Percentiles rank a stretch among this genome's conserved stretches.
Evolutionary conservation across 352 stramenopile genomes (phyloP).

Genomic region (Pythium scleroteichum): DNA sequence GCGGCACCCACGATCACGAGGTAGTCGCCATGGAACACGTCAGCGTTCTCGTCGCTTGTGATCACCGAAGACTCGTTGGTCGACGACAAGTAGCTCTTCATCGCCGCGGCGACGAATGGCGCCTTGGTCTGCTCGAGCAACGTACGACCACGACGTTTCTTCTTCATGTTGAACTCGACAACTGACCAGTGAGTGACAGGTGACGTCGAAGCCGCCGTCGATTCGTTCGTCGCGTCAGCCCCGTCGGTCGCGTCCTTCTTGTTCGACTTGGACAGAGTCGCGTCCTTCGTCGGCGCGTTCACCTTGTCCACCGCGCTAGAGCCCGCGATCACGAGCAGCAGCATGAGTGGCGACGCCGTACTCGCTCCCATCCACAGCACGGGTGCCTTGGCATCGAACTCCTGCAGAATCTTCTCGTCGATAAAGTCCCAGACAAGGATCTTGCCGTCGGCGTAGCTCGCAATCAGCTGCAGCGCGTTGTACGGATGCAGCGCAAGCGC

Average conservation of each 20-base stretch:
- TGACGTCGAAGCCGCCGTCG: not conserved
- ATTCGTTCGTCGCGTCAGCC: not conserved
- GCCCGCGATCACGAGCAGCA: constrained; percentile 57
- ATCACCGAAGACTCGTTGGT: not conserved
- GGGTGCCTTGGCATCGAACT: constrained; percentile 44
- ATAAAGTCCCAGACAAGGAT: constrained; percentile 79
- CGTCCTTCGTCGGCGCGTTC: constrained; percentile 10
- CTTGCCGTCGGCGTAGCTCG: constrained; percentile 64
- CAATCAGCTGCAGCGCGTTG: constrained; percentile 68
- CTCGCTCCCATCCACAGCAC: constrained; percentile 78
- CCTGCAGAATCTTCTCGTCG: constrained; percentile 63
- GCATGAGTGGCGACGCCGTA: constrained; percentile 48
- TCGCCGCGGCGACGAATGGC: constrained; percentile 46
- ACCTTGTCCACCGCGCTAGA: constrained; percentile 16
- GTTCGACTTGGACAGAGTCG: constrained; percentile 11
- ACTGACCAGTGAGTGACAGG: constrained; percentile 47
- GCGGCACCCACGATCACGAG: constrained; percentile 44
- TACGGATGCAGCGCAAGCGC: constrained; percentile 69
- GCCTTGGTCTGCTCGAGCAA: constrained; percentile 50
- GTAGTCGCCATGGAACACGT: constrained; percentile 42
- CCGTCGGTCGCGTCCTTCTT: constrained; percentile 1
- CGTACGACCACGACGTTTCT: constrained; percentile 46
- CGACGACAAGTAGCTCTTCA: constrained; percentile 53
- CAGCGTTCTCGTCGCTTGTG: constrained; percentile 3
- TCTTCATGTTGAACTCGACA: constrained; percentile 76